Base-by-base conservation (phyloP, 345 rosid species). In the Chamaenerion angustifolium region DNA sequence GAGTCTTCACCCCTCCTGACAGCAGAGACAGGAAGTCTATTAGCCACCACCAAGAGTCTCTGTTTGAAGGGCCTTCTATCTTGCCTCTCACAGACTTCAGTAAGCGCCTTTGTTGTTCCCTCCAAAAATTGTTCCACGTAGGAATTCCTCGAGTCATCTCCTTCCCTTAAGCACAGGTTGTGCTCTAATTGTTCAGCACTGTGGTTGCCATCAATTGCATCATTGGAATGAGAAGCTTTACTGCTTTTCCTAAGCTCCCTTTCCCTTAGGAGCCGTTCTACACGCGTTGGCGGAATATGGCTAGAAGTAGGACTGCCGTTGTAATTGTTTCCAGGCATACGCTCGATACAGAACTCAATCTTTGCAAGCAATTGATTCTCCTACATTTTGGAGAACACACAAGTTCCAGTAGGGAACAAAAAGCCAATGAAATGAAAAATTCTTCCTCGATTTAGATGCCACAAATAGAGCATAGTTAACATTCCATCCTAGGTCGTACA, bases 1-100 rank as follows among this genome's bases (percentile, higher is more conserved):
- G 81, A 70, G 45, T 93, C 88, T 76, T 85, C 95, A 49, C 95
- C 95, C 72, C 85, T 74, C 66, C 99, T 76, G 61, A 88, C 83
- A 0, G 99, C 99, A 63, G 95, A 93, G 52, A 93, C 99, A 0
- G 99, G 99, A 40, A 93, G 73, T 71, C 99, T 79, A 43, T 93
- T 93, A 64, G 99, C 99, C 62, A 93, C 99, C 10, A 93, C 99
- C 70, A 93, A 74, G 21, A 93, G 68, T 41, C 99, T 66, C 58
- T 93, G 99, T 71, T 75, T 84, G 61, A 67, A 51, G 67, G 90
- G 81, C 77, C 78, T 77, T n/a, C 55, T 75, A 54, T 84, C 88
- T 60, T 56, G 78, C 61, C 74, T 71, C 55, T 84, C 93, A 54
- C 63, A 68, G 43, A 65, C 79, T 61, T 76, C 88, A 49, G 56